These are phyloP conservation scores for Metschnikowia chrysomelidarum DNA, from an alignment of 805 yeast species.

Conservation along the genomic window DNA sequence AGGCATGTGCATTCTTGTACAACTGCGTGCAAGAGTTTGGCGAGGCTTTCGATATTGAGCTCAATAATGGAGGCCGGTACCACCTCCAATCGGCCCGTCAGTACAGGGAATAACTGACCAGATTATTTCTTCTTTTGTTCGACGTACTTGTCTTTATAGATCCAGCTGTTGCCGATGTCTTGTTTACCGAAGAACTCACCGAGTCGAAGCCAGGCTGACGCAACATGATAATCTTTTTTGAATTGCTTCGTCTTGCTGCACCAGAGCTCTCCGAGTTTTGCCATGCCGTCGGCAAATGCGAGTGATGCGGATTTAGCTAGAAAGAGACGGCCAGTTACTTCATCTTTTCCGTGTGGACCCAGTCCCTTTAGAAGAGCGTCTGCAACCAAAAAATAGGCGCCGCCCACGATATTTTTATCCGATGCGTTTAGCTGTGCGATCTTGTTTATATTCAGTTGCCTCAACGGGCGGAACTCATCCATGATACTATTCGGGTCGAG, in stretches of 20 bases:
- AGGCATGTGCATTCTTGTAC: constrained; percentile 31
- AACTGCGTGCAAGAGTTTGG: constrained; percentile 32
- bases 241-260: constrained; percentile 50
- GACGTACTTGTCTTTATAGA: constrained; percentile 64
- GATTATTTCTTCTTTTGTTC: constrained; percentile 12
- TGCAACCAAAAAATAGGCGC: constrained; percentile 62
- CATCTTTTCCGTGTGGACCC: constrained; percentile 52
- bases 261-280: constrained; percentile 71
- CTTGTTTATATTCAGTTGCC: constrained; percentile 26
- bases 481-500: constrained; percentile 28
- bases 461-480: constrained; percentile 24
- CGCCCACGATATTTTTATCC: constrained; percentile 42
- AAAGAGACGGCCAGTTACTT: constrained; percentile 53
- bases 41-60: constrained; percentile 20
- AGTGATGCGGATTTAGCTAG: constrained; percentile 63
- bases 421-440: constrained; percentile 30
- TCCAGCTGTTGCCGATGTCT: constrained; percentile 71
- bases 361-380: constrained; percentile 52
- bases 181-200: constrained; percentile 62
- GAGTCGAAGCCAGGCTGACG: constrained; percentile 69
- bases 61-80: constrained; percentile 14
- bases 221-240: constrained; percentile 56
- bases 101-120: neutral
- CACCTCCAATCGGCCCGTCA: constrained; percentile 14
- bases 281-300: constrained; percentile 69